Conservation (phyloP, 1,139 yeast genomes). For the Eremothecium coryli region DNA sequence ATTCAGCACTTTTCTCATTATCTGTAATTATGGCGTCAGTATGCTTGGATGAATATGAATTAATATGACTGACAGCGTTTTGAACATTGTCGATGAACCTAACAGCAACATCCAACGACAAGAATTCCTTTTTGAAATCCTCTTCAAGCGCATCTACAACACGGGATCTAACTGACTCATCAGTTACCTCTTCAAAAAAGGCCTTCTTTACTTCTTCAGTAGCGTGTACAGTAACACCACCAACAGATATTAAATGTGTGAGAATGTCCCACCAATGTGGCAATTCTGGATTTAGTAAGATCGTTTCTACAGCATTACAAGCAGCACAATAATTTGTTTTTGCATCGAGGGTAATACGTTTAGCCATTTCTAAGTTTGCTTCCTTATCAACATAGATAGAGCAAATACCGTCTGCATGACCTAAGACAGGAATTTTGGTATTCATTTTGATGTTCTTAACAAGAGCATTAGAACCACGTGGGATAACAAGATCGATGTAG, state of each 20-base stretch:
- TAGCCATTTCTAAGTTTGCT: slow-evolving; percentile 71
- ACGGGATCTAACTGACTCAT: slow-evolving; percentile 23
- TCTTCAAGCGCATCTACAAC: slow-evolving; percentile 41
- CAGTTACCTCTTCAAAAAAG: slow-evolving; percentile 21
- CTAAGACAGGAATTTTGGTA: slow-evolving; percentile 93
- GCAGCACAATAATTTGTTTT: slow-evolving; percentile 98
- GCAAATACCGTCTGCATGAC: slow-evolving; percentile 98
- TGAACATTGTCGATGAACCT: slow-evolving; percentile 48
- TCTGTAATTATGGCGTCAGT: slow-evolving; percentile 89
- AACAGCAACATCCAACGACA: slow-evolving; percentile 75
- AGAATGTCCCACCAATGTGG: slow-evolving; percentile 37
- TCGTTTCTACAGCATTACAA: slow-evolving; percentile 90
- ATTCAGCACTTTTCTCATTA: slow-evolving; percentile 56
- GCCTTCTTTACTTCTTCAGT: slow-evolving; percentile 41
- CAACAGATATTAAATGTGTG: slow-evolving; percentile 43
- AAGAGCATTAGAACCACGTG: slow-evolving; percentile 89
- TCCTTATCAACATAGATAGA: slow-evolving; percentile 71
- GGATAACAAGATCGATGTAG: slow-evolving; percentile 90
- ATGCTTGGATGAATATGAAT: slow-evolving; percentile 87
- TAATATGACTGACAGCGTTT: slow-evolving; percentile 76
- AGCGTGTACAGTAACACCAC: slow-evolving; percentile 67
- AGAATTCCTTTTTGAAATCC: slow-evolving; percentile 76
- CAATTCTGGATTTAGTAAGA: slow-evolving; percentile 56
- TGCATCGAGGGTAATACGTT: slow-evolving; percentile 67
- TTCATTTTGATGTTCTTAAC: slow-evolving; percentile 76